phyloP scores from a whole-genome alignment of 768 basidiomycete genomes.

The Pleurotus djamor region DNA sequence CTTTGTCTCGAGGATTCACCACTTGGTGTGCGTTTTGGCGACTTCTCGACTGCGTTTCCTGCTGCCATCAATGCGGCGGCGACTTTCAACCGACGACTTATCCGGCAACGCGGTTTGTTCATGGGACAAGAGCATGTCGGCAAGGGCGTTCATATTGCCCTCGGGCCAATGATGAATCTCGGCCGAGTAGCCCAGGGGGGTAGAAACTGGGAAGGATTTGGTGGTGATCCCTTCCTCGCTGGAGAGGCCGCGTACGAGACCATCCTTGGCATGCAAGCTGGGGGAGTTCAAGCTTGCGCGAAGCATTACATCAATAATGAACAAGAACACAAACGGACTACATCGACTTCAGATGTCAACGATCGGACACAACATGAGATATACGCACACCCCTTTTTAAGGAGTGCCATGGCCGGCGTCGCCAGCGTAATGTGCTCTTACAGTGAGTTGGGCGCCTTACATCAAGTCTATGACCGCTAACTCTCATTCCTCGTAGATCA shows the following conservation, averaged over 20 bases:
- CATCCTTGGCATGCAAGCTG: slow-evolving; percentile 74
- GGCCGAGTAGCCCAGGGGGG: slow-evolving; percentile 71
- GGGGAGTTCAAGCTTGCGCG: slow-evolving; percentile 83
- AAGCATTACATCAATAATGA: slow-evolving; percentile 83
- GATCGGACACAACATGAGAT: slow-evolving; percentile 80
- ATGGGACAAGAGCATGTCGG: slow-evolving; percentile 83
- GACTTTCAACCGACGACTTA: slow-evolving; percentile 79
- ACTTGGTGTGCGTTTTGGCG: slow-evolving; percentile 73
- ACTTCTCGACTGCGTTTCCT: slow-evolving; percentile 79
- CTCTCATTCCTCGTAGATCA: slow-evolving; percentile 38
- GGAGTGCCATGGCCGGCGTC: slow-evolving; percentile 73
- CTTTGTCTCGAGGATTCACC: slow-evolving; percentile 79
- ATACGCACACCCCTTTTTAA: slow-evolving; percentile 68
- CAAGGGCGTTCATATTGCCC: slow-evolving; percentile 82
- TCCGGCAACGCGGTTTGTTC: slow-evolving; percentile 71
- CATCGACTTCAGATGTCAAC: slow-evolving; percentile 65
- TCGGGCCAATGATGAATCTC: slow-evolving; percentile 88
- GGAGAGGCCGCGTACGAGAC: slow-evolving; percentile 82
- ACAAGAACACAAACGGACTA: slow-evolving; percentile 61
- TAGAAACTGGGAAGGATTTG: slow-evolving; percentile 95
- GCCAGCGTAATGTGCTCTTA: slow-evolving; percentile 77
- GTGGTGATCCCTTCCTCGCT: slow-evolving; percentile 84
- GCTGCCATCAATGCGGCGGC: slow-evolving; percentile 82
- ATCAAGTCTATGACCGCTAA: background rate
- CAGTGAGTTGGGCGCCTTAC: slow-evolving; percentile 36